These are phyloP conservation scores for Zymoseptoria crescenta DNA, from an alignment of 2,329 filamentous ascomycete genomes.

Conservation along the genomic window DNA sequence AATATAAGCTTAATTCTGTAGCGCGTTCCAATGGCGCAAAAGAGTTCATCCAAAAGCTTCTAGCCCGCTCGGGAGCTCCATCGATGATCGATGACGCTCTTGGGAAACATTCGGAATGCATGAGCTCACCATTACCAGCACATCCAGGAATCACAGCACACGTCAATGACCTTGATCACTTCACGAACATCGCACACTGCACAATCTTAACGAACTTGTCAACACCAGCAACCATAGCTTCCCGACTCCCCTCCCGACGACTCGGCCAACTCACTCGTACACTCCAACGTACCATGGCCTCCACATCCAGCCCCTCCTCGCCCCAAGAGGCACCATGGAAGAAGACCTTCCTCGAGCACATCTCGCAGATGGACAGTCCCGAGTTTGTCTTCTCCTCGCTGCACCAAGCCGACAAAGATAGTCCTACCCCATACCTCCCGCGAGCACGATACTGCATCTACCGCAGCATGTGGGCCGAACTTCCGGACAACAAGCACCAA, in stretches of 20 bases:
- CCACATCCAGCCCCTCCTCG: slow-evolving; percentile 32
- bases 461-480: slow-evolving; percentile 71
- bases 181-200: neutral
- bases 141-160: neutral
- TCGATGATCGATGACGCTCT: neutral
- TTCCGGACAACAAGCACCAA: slow-evolving; percentile 67
- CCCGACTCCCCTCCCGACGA: slow-evolving; percentile 25
- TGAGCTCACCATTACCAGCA: slow-evolving; percentile 10
- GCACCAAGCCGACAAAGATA: slow-evolving; percentile 27
- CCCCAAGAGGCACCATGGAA: slow-evolving; percentile 46
- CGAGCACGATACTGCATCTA: slow-evolving; percentile 74
- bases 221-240: slow-evolving; percentile 25
- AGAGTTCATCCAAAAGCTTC: neutral
- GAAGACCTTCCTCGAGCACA: slow-evolving; percentile 41
- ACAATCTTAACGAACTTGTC: neutral
- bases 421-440: slow-evolving; percentile 36
- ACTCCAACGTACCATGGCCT: slow-evolving; percentile 36
- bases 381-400: slow-evolving; percentile 48
- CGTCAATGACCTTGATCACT: neutral
- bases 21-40: neutral
- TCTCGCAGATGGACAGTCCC: slow-evolving; percentile 41
- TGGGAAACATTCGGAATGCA: neutral
- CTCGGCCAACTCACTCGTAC: slow-evolving; percentile 33
- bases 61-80: neutral
- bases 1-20: neutral